phyloP scores from a whole-genome alignment of 345 rosid genomes.

The Euphorbia pulcherrima region DNA sequence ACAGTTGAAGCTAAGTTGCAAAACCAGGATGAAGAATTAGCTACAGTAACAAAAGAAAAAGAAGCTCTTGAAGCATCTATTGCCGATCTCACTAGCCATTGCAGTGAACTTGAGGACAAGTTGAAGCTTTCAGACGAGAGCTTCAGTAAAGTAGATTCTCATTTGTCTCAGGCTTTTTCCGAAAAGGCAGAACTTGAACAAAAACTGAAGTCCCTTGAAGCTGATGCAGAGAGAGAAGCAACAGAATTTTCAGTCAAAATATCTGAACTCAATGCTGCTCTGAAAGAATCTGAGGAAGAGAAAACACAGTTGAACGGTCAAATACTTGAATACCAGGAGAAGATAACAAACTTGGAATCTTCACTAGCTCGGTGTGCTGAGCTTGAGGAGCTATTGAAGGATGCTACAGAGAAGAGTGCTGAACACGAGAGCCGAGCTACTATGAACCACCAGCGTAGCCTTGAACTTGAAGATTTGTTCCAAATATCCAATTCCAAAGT shows the following conservation, averaged over 20 bases:
- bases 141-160: constrained; percentile 57
- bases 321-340: constrained; percentile 51
- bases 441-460: constrained; percentile 26
- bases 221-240: constrained; percentile 53
- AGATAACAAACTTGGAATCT: constrained; percentile 49
- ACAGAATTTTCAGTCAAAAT: constrained; percentile 50
- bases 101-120: constrained; percentile 58
- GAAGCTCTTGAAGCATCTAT: constrained; percentile 53
- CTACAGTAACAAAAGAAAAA: constrained; percentile 41
- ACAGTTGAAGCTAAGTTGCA: constrained; percentile 38
- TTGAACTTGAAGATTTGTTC: constrained; percentile 30
- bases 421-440: constrained; percentile 56
- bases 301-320: constrained; percentile 44
- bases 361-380: constrained; percentile 44
- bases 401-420: constrained; percentile 44
- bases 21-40: constrained; percentile 40
- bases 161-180: constrained; percentile 64
- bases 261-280: constrained; percentile 44
- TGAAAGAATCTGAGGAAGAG: constrained; percentile 56
- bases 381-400: constrained; percentile 61
- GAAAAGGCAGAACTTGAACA: constrained; percentile 65
- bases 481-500: constrained; percentile 26
- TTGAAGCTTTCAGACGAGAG: constrained; percentile 63
- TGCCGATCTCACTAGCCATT: constrained; percentile 44
- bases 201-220: constrained; percentile 69